phyloP scores from a whole-genome alignment of 768 basidiomycete genomes.

The Trametopsis cervina region DNA sequence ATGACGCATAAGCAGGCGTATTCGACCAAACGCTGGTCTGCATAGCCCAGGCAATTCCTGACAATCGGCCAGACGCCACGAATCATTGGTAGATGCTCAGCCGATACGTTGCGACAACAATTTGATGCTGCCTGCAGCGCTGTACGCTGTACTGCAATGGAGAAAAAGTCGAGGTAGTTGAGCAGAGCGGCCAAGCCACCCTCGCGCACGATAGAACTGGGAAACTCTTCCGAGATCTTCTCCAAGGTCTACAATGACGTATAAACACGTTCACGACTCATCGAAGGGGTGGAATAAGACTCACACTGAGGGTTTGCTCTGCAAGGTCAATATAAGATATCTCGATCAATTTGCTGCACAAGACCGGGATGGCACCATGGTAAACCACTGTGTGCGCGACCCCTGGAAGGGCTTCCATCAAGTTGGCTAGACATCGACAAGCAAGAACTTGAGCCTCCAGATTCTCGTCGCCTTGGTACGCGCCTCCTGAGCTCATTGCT shows the following conservation, averaged over 20 bases:
- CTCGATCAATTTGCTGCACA: conserved; percentile 95
- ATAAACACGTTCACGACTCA: conserved; percentile 12
- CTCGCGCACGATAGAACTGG: conserved; percentile 91
- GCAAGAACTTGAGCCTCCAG: conserved; percentile 94
- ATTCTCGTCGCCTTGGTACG: conserved; percentile 75
- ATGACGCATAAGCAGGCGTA: conserved; percentile 94
- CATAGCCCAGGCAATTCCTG: conserved; percentile 84
- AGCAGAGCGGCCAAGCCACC: conserved; percentile 89
- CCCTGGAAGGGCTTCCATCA: conserved; percentile 98
- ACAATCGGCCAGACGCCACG: conserved; percentile 89
- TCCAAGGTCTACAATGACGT: conserved; percentile 73
- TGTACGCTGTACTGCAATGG: conserved; percentile 93
- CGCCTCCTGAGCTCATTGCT: conserved; percentile 68
- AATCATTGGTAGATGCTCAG: conserved; percentile 87
- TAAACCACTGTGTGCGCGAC: conserved; percentile 97
- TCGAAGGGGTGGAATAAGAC: conserved; percentile 28
- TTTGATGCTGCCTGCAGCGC: conserved; percentile 95
- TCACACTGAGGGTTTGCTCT: conserved; percentile 94
- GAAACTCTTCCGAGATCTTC: conserved; percentile 98
- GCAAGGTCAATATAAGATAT: conserved; percentile 98
- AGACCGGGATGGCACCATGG: conserved; percentile 95
- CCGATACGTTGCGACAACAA: conserved; percentile 87
- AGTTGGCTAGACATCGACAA: conserved; percentile 92
- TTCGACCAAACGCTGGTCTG: conserved; percentile 96
- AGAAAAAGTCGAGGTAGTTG: conserved; percentile 97